phyloP scores from a whole-genome alignment of 129 eudicot genomes.

The Apium graveolens region DNA sequence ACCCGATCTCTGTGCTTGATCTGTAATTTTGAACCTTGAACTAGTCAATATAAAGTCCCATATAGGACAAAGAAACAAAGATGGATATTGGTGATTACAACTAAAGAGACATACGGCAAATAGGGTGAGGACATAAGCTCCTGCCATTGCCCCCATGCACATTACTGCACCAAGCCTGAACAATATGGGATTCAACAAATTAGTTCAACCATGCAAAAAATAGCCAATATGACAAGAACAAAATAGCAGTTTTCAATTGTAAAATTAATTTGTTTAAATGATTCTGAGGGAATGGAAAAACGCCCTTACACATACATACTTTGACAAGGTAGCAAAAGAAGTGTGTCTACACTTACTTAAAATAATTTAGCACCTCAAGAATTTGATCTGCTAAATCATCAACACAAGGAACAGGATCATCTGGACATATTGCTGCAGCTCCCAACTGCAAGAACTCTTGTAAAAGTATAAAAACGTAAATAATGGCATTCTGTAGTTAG shows the following conservation, averaged over 20 bases:
- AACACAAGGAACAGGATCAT: conserved; percentile 45
- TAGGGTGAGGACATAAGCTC: conserved; percentile 86
- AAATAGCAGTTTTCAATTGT: neutral
- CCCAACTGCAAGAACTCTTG: conserved; percentile 88
- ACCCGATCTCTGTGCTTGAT: conserved; percentile 76
- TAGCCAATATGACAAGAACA: neutral
- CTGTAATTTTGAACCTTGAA: conserved; percentile 35
- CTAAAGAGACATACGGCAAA: conserved; percentile 57
- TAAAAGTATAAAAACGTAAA: conserved; percentile 47
- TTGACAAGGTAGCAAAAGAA: neutral
- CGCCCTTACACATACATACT: neutral
- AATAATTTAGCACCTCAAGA: conserved; percentile 63
- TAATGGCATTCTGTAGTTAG: conserved; percentile 21
- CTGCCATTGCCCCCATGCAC: conserved; percentile 99
- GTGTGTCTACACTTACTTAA: conserved; percentile 24
- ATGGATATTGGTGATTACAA: neutral
- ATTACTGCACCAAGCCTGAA: conserved; percentile 92
- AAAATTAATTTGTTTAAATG: neutral
- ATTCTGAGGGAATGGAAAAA: neutral
- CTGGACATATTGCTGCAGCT: conserved; percentile 58
- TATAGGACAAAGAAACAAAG: neutral
- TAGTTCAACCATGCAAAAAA: neutral
- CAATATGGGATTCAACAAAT: neutral
- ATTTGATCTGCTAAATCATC: conserved; percentile 70
- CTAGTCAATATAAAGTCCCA: conserved; percentile 1